Evolutionary conservation across 345 rosid species (phyloP).

Genomic region (Citrus hindsii): DNA sequence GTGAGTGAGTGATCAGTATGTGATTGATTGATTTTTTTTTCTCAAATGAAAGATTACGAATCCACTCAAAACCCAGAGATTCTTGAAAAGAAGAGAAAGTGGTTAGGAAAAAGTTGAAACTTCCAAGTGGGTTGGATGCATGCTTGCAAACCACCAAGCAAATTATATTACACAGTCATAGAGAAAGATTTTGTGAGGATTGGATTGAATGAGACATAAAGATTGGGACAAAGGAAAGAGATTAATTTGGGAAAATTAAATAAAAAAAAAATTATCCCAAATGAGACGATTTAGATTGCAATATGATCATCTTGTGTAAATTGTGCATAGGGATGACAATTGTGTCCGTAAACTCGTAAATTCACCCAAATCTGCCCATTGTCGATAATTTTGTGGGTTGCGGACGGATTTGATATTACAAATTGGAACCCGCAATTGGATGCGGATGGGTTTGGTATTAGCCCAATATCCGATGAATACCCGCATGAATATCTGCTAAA

Average conservation of each 20-base stretch:
- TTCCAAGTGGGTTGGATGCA: conserved; percentile 20
- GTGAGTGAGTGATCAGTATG: not conserved
- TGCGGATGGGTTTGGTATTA: too few species aligned
- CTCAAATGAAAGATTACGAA: not conserved
- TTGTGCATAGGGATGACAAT: too few species aligned
- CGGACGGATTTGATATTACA: rapidly evolving
- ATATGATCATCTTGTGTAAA: too few species aligned
- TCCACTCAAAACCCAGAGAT: conserved; percentile 7
- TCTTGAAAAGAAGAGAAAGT: conserved; percentile 4
- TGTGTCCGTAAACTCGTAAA: rapidly evolving
- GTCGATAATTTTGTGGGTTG: too few species aligned
- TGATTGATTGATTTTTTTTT: not conserved
- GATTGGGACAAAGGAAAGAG: too few species aligned
- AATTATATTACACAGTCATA: not conserved
- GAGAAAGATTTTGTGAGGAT: conserved; percentile 5
- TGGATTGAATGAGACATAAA: not conserved
- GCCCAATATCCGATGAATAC: too few species aligned
- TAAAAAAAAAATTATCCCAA: too few species aligned
- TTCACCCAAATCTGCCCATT: rapidly evolving
- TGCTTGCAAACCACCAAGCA: conserved; percentile 13
- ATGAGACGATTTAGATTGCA: too few species aligned
- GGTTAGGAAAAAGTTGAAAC: not conserved
- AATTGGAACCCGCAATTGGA: rapidly evolving
- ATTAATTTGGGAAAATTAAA: too few species aligned
- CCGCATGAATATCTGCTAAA: too few species aligned